Base-by-base conservation (phyloP, 306 rosid genomes). In the Malus fusca region DNA sequence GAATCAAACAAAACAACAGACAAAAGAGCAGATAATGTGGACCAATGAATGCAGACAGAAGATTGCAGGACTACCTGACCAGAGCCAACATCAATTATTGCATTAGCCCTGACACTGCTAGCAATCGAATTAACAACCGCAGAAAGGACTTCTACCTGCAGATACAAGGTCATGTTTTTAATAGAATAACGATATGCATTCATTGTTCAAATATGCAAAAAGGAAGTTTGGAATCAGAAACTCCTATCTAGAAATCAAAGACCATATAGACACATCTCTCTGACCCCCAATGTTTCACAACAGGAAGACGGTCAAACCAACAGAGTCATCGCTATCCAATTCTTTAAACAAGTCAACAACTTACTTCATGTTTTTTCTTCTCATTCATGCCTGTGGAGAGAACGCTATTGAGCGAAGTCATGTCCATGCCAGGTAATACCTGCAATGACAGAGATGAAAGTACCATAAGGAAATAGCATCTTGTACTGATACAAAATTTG, bases 51-150 rank as follows among this genome's bases (percentile, higher is more conserved):
- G 78, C 75, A 28, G 79, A 74, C 19, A 51, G 12, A 64, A 76
- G 72, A 74, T 42, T 75, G 69, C 69, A 77, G 72, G 71, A 73
- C 61, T 74, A 94, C 97, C 97, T 95, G 97, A 74, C 98, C 96
- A 79, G 98, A 95, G 72, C 98, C 98, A 74, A 94, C 98, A 82
- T 94, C 97, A 74, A 88, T 72, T 68, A 92, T 83, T 70, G 88
- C 78, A 15, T 77, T 80, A 80, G 92, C 89, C 78, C 77, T 43
- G 59, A 86, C 80, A 75, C 84, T 83, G 72, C 71, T 72, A 44
- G 95, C 88, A 72, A 90, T 72, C 30, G 83, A 81, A 79, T 78
- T 87, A 66, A 87, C 87, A 64, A 90, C 82, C 66, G 91, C 91
- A 21, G 97, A 92, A 74, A 94, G 91, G 73, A 89, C 81, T 88